Evolutionary conservation across 495 filamentous ascomycete species (phyloP).

Genomic region (Daldinia decipiens): DNA sequence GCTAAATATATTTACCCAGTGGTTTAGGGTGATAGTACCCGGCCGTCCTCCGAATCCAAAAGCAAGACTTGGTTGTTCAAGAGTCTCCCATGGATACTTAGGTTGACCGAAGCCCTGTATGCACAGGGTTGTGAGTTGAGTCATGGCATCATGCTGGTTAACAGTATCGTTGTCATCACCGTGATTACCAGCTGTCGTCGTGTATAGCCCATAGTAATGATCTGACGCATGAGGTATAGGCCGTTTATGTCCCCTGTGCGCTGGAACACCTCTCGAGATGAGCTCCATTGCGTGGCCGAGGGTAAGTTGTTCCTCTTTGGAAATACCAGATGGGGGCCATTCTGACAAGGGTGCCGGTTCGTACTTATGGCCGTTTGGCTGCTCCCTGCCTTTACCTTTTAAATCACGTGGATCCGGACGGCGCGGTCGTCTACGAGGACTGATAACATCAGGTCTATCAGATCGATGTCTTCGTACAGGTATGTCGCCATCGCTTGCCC

Average conservation of each 20-base stretch:
- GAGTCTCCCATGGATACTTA: conserved; percentile 68
- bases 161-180: conserved; percentile 57
- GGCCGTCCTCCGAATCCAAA: conserved; percentile 67
- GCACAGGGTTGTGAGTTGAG: conserved; percentile 59
- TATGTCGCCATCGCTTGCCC: conserved; percentile 49
- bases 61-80: conserved; percentile 72
- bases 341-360: conserved; percentile 55
- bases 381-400: conserved; percentile 59
- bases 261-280: conserved; percentile 58
- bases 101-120: conserved; percentile 52
- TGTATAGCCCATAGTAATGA: conserved; percentile 61
- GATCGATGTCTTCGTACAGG: conserved; percentile 34
- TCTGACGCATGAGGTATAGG: conserved; percentile 60
- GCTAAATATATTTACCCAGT: conserved; percentile 64
- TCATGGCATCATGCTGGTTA: conserved; percentile 60
- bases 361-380: conserved; percentile 46
- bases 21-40: conserved; percentile 70
- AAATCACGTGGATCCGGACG: conserved; percentile 50
- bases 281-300: conserved; percentile 59
- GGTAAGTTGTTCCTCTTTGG: conserved; percentile 54
- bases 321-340: conserved; percentile 60
- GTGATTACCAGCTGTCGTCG: conserved; percentile 57
- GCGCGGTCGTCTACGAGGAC: conserved; percentile 53
- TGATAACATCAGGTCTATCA: conserved; percentile 15
- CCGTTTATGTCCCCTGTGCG: conserved; percentile 58